These are phyloP conservation scores for Saxophila tyrrhenica DNA, from an alignment of 495 filamentous ascomycete genomes.

Conservation along the genomic window DNA sequence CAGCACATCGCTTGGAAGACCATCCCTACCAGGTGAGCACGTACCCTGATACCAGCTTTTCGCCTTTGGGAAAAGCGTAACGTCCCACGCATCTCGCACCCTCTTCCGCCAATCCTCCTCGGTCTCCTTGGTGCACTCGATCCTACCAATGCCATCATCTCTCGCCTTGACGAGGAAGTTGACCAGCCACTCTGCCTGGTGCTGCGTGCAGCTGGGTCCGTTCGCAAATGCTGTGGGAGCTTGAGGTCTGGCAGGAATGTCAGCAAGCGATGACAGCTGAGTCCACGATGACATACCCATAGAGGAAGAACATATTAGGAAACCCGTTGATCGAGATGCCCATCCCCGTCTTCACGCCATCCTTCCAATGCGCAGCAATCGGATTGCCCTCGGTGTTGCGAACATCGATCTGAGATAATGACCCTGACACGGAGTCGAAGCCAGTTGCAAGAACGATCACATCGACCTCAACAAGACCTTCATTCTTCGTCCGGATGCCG, in stretches of 20 bases:
- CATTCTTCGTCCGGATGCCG: conserved; percentile 34
- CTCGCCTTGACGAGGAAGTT: neutral
- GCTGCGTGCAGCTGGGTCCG: neutral
- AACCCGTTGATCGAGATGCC: conserved; percentile 36
- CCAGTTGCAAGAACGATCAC: conserved; percentile 34
- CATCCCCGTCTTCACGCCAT: conserved; percentile 36
- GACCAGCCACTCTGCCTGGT: neutral
- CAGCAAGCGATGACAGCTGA: neutral
- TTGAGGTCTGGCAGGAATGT: neutral
- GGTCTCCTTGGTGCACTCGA: neutral
- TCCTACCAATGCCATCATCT: neutral
- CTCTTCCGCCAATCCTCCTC: neutral
- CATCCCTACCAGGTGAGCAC: no score
- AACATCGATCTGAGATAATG: conserved; percentile 37
- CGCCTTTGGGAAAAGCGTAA: neutral
- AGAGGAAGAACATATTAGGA: conserved; percentile 41
- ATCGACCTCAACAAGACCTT: conserved; percentile 36
- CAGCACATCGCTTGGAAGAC: no score
- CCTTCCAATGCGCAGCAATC: conserved; percentile 39
- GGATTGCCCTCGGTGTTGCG: conserved; percentile 29
- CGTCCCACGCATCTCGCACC: neutral
- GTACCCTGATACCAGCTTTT: neutral
- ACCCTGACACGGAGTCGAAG: conserved; percentile 28
- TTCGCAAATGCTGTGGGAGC: conserved; percentile 1
- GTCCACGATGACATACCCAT: neutral